These are phyloP conservation scores for Umbilicus rupestris DNA, from an alignment of 164 flowering plant species.

Conservation along the genomic window DNA sequence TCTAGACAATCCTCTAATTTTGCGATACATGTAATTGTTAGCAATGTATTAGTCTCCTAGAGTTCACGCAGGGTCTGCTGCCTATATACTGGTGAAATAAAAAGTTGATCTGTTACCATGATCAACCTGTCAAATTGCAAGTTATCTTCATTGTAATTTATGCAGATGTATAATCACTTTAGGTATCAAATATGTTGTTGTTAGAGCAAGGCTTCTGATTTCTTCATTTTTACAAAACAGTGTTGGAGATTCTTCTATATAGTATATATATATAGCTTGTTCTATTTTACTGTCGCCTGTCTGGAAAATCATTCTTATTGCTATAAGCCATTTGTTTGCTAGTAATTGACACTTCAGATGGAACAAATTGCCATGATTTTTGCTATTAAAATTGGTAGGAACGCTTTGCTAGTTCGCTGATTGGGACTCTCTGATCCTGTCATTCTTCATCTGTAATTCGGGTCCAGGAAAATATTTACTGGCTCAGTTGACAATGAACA, in stretches of 20 bases:
- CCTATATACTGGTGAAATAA: not conserved
- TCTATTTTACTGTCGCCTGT: not conserved
- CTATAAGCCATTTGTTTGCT: not conserved
- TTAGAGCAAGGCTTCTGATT: not conserved
- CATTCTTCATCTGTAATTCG: not conserved
- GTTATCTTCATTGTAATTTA: not conserved
- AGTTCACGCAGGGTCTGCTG: not conserved
- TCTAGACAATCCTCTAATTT: not conserved
- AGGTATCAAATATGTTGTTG: not conserved
- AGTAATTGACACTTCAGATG: not conserved
- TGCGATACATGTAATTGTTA: not conserved
- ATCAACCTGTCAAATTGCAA: not conserved
- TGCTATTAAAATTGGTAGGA: not conserved
- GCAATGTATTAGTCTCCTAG: not conserved
- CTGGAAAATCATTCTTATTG: not conserved
- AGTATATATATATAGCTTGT: not conserved
- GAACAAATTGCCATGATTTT: not conserved
- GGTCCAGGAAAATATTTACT: not conserved
- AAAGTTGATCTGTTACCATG: not conserved
- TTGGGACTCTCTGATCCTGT: not conserved
- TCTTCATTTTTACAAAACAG: not conserved
- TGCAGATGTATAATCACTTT: not conserved
- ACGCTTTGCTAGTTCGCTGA: not conserved
- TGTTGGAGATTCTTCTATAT: not conserved
- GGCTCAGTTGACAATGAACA: too few relatives aligned